Evolutionary conservation across 495 filamentous ascomycete species (phyloP), one percentile per base, ranked within the genome.

Genomic region (Penicillium longicatenatum): DNA sequence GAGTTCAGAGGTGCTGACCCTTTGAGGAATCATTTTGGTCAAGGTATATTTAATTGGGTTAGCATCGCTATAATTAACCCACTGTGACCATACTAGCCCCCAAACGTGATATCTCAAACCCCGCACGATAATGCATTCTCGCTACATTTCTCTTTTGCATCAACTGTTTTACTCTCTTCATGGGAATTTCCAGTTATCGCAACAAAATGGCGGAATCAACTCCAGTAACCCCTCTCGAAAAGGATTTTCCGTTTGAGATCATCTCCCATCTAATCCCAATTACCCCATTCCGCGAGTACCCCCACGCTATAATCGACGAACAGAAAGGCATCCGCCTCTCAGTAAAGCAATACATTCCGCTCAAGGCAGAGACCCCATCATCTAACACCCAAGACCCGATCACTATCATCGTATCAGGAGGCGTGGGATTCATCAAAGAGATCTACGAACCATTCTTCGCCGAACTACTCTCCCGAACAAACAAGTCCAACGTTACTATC

Each of bases 401-500:
- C 12, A 54, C 51, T 14, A 54, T 54, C 6, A 44, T 54, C 37
- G 51, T 37, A 30, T 14, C 37, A 4, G 37, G 22, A 4, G 51
- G 39, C n/a, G 20, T 54, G n/a, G 51, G 51, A 24, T 44, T 54
- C 35, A 50, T 21, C 54, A 57, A 56, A 42, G 54, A 50, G 33
- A 20, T 56, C 10, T 50, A 50, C n/a, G 54, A 56, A 22, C 54
- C 54, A 5, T 20, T 50, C 1, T 56, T 49, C n/a, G 44, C 19
- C 8, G 54, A 54, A 39, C 9, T 54, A 12, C n/a, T 30, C 14
- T 12, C 30, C 17, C 54, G 45, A n/a, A n/a, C 31, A 10, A 19
- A 20, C 12, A 26, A 46, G 1, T 9, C 44, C 14, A 46, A 46
- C 6, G 20, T 56, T 3, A 12, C 6, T 3, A 59, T 93, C 50